Conservation (phyloP, 768 basidiomycete genomes). For the Agaricus sinodeliciosus region DNA sequence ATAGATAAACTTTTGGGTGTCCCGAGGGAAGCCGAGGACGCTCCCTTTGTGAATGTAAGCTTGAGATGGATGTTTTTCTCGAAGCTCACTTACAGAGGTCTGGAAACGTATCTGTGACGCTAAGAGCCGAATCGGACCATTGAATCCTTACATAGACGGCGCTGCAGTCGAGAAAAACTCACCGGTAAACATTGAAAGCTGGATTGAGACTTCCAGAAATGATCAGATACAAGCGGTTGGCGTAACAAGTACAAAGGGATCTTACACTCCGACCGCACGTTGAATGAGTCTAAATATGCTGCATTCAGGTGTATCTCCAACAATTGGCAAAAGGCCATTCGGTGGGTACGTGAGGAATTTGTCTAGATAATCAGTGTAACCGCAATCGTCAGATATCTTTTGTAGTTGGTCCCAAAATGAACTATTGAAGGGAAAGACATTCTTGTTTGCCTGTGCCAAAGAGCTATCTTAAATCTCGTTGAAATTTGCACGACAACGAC, state of each 20-base stretch:
- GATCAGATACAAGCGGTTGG: background rate
- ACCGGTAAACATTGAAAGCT: conserved; percentile 68
- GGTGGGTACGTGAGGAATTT: conserved; percentile 67
- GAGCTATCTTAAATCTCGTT: background rate
- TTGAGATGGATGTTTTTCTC: background rate
- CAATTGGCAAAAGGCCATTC: conserved; percentile 51
- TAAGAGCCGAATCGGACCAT: conserved; percentile 12
- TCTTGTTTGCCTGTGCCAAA: conserved; percentile 38
- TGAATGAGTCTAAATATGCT: conserved; percentile 52
- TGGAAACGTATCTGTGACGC: conserved; percentile 72
- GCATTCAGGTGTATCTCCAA: conserved; percentile 47
- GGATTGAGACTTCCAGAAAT: conserved; percentile 48
- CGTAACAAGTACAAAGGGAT: conserved; percentile 1
- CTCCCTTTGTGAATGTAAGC: conserved; percentile 34
- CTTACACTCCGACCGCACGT: conserved; percentile 44
- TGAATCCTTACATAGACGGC: background rate
- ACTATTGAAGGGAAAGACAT: conserved; percentile 54
- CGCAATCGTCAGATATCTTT: conserved; percentile 43
- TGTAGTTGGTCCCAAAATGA: conserved; percentile 52
- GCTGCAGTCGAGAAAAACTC: background rate
- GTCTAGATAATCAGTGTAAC: conserved; percentile 55
- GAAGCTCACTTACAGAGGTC: conserved; percentile 32
- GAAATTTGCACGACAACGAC: background rate
- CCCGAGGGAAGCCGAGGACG: conserved; percentile 72
- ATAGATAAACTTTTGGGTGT: conserved; percentile 54